Evolutionary conservation across 2,329 filamentous ascomycete genomes (phyloP).

Genomic region (Emmonsiellopsis sp.): DNA sequence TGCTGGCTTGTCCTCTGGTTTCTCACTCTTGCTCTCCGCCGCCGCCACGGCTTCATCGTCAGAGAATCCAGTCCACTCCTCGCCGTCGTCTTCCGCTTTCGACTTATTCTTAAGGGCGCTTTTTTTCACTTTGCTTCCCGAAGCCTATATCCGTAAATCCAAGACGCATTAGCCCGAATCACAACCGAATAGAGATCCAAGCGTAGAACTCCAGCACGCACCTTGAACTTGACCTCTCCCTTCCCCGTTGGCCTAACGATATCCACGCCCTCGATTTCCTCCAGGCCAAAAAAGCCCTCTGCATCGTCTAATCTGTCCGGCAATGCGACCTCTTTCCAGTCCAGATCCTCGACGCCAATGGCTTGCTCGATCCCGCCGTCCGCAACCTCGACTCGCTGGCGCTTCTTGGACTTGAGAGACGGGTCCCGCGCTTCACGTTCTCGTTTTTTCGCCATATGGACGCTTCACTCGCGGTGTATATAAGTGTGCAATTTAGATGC

Average conservation of each 20-base stretch:
- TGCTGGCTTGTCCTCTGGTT: conserved; percentile 15
- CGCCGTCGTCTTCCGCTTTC: conserved; percentile 29
- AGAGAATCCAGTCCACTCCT: conserved; percentile 58
- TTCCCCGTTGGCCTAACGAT: conserved; percentile 57
- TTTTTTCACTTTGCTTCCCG: conserved; percentile 23
- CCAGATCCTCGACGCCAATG: conserved; percentile 41
- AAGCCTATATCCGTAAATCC: conserved; percentile 18
- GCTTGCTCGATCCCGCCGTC: conserved; percentile 18
- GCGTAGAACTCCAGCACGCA: conserved; percentile 8
- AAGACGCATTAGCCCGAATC: background rate
- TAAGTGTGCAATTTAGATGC: background rate
- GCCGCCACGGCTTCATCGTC: conserved; percentile 34
- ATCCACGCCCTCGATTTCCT: conserved; percentile 86
- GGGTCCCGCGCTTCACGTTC: background rate
- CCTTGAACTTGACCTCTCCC: conserved; percentile 35
- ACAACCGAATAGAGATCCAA: background rate
- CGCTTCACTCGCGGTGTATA: background rate
- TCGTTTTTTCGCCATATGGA: conserved; percentile 27
- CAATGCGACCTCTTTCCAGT: conserved; percentile 55
- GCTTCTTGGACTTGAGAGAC: conserved; percentile 24
- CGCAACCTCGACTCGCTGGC: conserved; percentile 20
- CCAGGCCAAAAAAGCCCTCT: conserved; percentile 86
- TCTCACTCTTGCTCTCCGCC: conserved; percentile 20
- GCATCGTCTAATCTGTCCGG: conserved; percentile 76
- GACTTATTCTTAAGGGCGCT: conserved; percentile 1